These are phyloP conservation scores for Xylaria flabelliformis DNA, from an alignment of 495 filamentous ascomycete species.

Conservation along the genomic window DNA sequence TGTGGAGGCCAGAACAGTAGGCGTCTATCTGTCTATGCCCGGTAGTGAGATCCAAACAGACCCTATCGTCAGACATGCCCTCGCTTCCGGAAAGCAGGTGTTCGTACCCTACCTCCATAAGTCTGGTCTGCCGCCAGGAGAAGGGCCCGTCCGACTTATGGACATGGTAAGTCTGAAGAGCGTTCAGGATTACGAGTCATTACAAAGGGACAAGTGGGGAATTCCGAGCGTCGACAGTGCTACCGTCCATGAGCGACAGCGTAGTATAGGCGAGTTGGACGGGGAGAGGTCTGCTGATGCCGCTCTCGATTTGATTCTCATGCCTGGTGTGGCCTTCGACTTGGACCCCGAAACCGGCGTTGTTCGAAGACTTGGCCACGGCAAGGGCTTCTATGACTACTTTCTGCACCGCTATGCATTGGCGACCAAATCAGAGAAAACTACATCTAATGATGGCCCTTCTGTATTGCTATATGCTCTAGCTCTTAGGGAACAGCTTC, in stretches of 20 bases:
- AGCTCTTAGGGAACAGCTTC: conserved; percentile 85
- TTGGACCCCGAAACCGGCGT: conserved; percentile 48
- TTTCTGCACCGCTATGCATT: conserved; percentile 77
- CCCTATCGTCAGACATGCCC: conserved; percentile 78
- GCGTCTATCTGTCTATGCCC: conserved; percentile 94
- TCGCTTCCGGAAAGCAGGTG: conserved; percentile 77
- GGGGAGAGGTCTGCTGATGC: conserved; percentile 53
- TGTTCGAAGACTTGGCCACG: conserved; percentile 85
- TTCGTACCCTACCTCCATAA: conserved; percentile 90
- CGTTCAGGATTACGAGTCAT: conserved; percentile 73
- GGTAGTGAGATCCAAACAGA: conserved; percentile 81
- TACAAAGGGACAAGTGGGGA: conserved; percentile 85
- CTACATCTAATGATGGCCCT: conserved; percentile 60
- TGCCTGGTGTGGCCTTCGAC: conserved; percentile 96
- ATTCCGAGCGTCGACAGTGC: conserved; percentile 78
- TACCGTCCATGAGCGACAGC: conserved; percentile 66
- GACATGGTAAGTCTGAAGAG: conserved; percentile 86
- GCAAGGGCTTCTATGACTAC: conserved; percentile 96
- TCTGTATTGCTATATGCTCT: conserved; percentile 75
- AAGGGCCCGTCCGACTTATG: conserved; percentile 72
- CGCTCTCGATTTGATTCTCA: conserved; percentile 79
- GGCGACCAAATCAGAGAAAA: conserved; percentile 50
- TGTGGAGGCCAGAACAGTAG: conserved; percentile 71
- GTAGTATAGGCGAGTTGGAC: conserved; percentile 68
- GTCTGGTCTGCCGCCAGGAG: conserved; percentile 49